Base-by-base conservation (phyloP, 2,329 filamentous ascomycete genomes). In the Diaporthe citrichinensis region DNA sequence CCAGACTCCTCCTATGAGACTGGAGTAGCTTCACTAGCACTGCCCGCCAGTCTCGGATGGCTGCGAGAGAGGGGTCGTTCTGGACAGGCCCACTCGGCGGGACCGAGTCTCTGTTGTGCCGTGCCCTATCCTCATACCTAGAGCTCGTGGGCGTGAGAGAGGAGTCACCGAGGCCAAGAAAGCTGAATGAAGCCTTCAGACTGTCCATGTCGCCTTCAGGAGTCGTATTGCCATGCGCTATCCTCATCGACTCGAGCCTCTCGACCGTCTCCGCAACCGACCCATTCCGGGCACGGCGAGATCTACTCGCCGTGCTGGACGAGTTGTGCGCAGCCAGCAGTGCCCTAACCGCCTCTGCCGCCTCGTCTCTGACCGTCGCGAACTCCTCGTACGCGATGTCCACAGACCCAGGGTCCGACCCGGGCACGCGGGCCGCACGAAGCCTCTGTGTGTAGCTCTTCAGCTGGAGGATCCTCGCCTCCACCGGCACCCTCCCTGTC, bases 301-400 rank as follows among this genome's bases (percentile, higher is more conserved):
- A 68, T n/a, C 55, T 46, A 31, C 49, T 72, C 36, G 74, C 55
- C 74, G 74, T 9, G 61, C 39, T 31, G 44, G 73, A 12, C 53
- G 31, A 79, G 75, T 80, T 82, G 77, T 86, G 81, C 73, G 86
- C 85, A 25, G 86, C 86, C 5, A 83, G 81, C 10, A 87, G 79
- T 20, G 81, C 80, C 67, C 81, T 81, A 71, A 86, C 88, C n/a
- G 87, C 78, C 2, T 80, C 80, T n/a, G 83, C 75, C 74, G 85
- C 86, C 71, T 82, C 82, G 1, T 87, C 85, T 72, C 81, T 84
- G 65, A 86, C 78, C 76, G 84, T 88, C 71, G 79, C 78, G 62
- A 88, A 89, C 9, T 86, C 83, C 34, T 86, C 85, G 78, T 85
- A 89, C 7, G 84, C 85, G 4, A 82, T 81, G 74, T 88, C 88